phyloP scores from a whole-genome alignment of 2,329 filamentous ascomycete genomes.

The Verticillium isaacii region DNA sequence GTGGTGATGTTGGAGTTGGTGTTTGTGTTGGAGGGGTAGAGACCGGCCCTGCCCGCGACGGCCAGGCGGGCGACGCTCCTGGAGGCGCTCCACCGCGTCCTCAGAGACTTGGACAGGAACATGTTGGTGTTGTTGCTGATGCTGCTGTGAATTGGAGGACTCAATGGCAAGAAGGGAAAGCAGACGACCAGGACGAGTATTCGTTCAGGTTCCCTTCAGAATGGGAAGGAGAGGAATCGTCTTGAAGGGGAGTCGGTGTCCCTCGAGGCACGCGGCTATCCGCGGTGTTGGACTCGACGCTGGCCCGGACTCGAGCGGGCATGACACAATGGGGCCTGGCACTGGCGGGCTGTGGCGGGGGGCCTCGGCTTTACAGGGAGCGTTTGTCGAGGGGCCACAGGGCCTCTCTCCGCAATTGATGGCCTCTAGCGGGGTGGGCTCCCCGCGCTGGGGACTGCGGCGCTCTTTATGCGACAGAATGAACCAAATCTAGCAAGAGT shows the following conservation, averaged over 20 bases:
- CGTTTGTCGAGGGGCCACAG: not conserved
- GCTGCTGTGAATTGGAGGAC: not conserved
- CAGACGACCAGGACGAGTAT: conserved; percentile 1
- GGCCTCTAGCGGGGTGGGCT: not conserved
- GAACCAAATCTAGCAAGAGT: too few species aligned
- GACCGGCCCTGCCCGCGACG: conserved; percentile 20
- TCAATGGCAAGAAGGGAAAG: not conserved
- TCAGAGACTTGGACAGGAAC: conserved; percentile 50
- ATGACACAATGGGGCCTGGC: not conserved
- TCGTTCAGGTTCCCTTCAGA: not conserved
- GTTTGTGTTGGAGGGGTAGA: not conserved
- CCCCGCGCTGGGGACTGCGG: not conserved
- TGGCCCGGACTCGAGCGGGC: not conserved
- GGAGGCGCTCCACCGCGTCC: conserved; percentile 40
- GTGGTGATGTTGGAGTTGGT: not conserved
- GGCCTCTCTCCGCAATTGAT: not conserved
- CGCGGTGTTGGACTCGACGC: conserved; percentile 12
- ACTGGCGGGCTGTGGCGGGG: not conserved
- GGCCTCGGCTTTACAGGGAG: too few species aligned
- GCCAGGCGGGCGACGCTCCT: conserved; percentile 31
- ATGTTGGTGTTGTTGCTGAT: conserved; percentile 28
- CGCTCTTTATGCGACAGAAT: too few species aligned
- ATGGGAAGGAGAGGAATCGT: not conserved
- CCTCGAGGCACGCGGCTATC: conserved; percentile 12
- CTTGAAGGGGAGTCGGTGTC: conserved; percentile 4